phyloP scores from a whole-genome alignment of 1,284 basidiomycete species.

The Pseudozyma pruni region DNA sequence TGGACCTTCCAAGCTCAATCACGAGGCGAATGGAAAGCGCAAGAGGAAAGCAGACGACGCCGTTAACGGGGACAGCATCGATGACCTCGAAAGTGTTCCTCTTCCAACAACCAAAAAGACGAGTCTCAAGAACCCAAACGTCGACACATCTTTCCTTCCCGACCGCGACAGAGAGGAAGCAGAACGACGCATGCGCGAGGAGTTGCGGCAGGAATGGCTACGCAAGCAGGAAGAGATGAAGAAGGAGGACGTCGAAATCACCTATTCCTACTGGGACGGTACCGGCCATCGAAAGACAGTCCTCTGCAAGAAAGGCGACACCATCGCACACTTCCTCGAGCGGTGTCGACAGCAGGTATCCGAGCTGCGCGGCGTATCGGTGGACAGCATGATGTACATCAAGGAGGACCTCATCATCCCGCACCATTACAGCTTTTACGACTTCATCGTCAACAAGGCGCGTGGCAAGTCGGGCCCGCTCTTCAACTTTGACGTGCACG shows the following conservation, averaged over 20 bases:
- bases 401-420: constrained; percentile 71
- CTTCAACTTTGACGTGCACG: constrained; percentile 99
- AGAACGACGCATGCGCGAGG: constrained; percentile 87
- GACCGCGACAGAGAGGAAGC: constrained; percentile 94
- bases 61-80: constrained; percentile 11
- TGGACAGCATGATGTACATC: constrained; percentile 98
- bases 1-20: constrained; percentile 18
- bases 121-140: constrained; percentile 86
- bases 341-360: constrained; percentile 92
- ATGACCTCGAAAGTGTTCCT: constrained; percentile 1
- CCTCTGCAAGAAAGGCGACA: constrained; percentile 97
- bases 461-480: constrained; percentile 96
- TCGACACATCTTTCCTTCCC: constrained; percentile 97
- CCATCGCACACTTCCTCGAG: constrained; percentile 86
- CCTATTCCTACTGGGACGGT: constrained; percentile 98
- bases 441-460: constrained; percentile 97
- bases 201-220: constrained; percentile 89
- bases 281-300: constrained; percentile 95
- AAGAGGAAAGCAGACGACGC: constrained; percentile 39
- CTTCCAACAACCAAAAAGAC: constrained; percentile 73
- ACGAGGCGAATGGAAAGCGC: constrained; percentile 48
- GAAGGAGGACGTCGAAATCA: constrained; percentile 86
- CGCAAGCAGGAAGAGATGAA: constrained; percentile 87
- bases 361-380: constrained; percentile 86
- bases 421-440: constrained; percentile 97